Evolutionary conservation across 2,329 filamentous ascomycete genomes (phyloP), one percentile per base, ranked within the genome.

Genomic region (Xylariaceae sp.): DNA sequence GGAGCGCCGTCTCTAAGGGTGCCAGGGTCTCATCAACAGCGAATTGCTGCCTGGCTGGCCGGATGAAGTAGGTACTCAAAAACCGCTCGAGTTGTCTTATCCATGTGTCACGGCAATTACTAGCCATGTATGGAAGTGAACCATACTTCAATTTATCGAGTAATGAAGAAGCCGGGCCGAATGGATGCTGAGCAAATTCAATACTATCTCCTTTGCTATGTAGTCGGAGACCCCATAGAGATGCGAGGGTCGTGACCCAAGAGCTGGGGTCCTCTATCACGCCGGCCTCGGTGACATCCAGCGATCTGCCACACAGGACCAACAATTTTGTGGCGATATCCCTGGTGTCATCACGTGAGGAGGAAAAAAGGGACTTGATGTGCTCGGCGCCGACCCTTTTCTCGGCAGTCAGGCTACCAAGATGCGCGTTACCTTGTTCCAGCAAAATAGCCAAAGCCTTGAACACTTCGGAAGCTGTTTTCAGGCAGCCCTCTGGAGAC

Each of bases 311-410:
- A 59, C 77, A 82, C 3, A 78, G 59, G 2, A 60, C 58, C 5
- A 83, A 58, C 6, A 79, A 65, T 1, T 74, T 73, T 2, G 71
- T 71, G 12, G 75, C 64, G 5, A 80, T 64, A 3, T 68, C 63
- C 12, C 75, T 68, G 6, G 73, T 70, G 15, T 82, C 80, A 9
- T 68, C 54, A 0, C 74, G 73, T 1, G 78, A 68, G 0, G 70
- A 70, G 47, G 71, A 75, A 60, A 83, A 82, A 6, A 83, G 68
- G 4, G 79, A 78, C 56, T 75, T 77, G 58, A 83, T 73, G 53
- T 82, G 79, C 59, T 82, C 78, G 1, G 75, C 75, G 14, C 80
- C 80, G 57, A 81, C 79, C 45, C 64, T 71, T 69, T 72, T 72
- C 11, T 71, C 68, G 10, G 68, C 68, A 19, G 56, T 51, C n/a